A percentile compares a stretch with the other conserved stretches of the same genome.
These are phyloP conservation scores for Zancudomyces culisetae DNA, from an alignment of 371 early-diverging fungal species.

Conservation along the genomic window DNA sequence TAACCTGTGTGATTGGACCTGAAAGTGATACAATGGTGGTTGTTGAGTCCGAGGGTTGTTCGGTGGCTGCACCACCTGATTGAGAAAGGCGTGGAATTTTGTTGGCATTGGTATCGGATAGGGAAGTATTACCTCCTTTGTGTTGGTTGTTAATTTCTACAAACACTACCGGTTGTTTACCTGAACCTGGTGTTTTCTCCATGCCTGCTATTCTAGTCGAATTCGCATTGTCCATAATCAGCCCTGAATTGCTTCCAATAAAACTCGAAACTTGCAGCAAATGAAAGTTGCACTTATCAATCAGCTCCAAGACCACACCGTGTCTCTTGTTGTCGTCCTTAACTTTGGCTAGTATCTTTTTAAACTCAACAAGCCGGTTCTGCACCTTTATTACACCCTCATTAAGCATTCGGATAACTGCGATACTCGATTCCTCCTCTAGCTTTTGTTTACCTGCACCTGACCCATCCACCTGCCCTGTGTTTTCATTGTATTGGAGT, in stretches of 20 bases:
- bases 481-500: too few relatives aligned
- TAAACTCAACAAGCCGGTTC: neutral
- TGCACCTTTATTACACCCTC: conserved; percentile 1
- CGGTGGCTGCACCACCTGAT: too few relatives aligned
- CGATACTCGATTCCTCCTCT: neutral
- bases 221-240: neutral
- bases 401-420: neutral
- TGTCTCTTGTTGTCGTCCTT: neutral
- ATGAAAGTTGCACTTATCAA: neutral
- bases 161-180: too few relatives aligned
- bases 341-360: neutral
- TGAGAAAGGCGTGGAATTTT: too few relatives aligned
- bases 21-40: conserved; percentile 2
- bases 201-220: neutral
- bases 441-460: neutral
- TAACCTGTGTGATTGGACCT: conserved; percentile 4
- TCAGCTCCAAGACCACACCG: neutral
- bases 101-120: too few relatives aligned
- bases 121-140: neutral
- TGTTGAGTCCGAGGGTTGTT: too few relatives aligned
- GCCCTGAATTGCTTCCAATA: neutral
- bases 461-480: too few relatives aligned
- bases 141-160: neutral
- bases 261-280: neutral
- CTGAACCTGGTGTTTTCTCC: neutral